Evolutionary conservation across 1,284 basidiomycete genomes (phyloP).

Genomic region (Porphyrellus sp.): DNA sequence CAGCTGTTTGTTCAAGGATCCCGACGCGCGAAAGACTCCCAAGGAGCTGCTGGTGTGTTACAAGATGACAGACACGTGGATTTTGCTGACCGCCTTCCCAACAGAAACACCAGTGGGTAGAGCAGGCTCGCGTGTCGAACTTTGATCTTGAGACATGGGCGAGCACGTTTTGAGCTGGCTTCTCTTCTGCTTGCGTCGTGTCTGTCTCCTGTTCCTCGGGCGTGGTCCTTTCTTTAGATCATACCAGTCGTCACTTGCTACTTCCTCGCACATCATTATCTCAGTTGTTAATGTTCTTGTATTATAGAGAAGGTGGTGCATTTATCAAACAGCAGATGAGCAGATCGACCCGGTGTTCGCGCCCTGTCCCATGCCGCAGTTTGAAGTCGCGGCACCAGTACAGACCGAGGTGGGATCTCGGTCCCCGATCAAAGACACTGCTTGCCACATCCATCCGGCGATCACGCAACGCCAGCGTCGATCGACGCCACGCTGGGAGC

Average conservation of each 20-base stretch:
- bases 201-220: slow-evolving; percentile 3
- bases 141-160: slow-evolving; percentile 66
- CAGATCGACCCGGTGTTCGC: too few relatives aligned
- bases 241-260: slow-evolving; percentile 29
- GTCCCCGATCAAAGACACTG: too few relatives aligned
- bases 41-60: slow-evolving; percentile 73
- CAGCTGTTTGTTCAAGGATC: slow-evolving; percentile 82
- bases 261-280: slow-evolving; percentile 33
- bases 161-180: slow-evolving; percentile 47
- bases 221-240: slow-evolving; percentile 19
- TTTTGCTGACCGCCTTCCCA: slow-evolving; percentile 5
- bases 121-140: slow-evolving; percentile 44
- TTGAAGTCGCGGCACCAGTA: too few relatives aligned
- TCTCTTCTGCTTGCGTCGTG: slow-evolving; percentile 17
- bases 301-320: slow-evolving; percentile 27
- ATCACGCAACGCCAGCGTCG: too few relatives aligned
- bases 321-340: slow-evolving; percentile 11
- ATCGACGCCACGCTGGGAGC: too few relatives aligned
- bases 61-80: not conserved
- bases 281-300: slow-evolving; percentile 30
- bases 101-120: slow-evolving; percentile 61
- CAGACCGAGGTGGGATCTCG: too few relatives aligned
- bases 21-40: slow-evolving; percentile 70
- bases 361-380: too few relatives aligned
- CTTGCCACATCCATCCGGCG: too few relatives aligned